Evolutionary conservation across 495 filamentous ascomycete species (phyloP).

Genomic region (Penicillium odoratum): DNA sequence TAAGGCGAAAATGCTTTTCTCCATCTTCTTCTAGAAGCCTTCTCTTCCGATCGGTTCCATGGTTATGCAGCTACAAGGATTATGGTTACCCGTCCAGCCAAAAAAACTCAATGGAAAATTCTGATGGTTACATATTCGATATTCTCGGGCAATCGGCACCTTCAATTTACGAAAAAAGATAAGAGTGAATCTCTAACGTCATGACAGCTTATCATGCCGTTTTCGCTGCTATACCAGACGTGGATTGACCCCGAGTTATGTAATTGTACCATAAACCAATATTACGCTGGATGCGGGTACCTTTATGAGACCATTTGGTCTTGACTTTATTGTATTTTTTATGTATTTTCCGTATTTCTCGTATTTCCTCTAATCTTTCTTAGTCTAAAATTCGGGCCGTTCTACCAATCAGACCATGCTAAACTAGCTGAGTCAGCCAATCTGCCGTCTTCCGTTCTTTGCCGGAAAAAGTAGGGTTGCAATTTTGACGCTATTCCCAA

Average conservation of each 20-base stretch:
- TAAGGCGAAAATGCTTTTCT: conserved; percentile 8
- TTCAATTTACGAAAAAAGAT: conserved; percentile 11
- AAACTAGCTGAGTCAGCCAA: conserved; percentile 15
- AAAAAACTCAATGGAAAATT: conserved; percentile 7
- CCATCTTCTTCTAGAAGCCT: conserved; percentile 35
- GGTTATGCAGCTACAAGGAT: conserved; percentile 9
- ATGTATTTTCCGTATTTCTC: background rate
- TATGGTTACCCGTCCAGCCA: background rate
- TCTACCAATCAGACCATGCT: conserved; percentile 15
- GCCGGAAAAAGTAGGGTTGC: conserved; percentile 5
- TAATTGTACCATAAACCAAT: background rate
- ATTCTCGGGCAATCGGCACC: conserved; percentile 6
- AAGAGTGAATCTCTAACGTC: conserved; percentile 33
- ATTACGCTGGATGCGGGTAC: background rate
- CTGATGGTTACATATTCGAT: conserved; percentile 1
- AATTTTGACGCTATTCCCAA: background rate
- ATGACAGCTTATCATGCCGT: conserved; percentile 28
- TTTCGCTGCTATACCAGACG: conserved; percentile 17
- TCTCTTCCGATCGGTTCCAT: conserved; percentile 20
- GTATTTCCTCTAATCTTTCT: conserved; percentile 1
- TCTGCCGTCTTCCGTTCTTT: conserved; percentile 13
- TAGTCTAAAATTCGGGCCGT: background rate
- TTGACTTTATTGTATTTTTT: background rate
- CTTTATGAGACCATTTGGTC: background rate
- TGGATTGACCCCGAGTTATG: conserved; percentile 4